Base-by-base conservation (phyloP, 2,329 filamentous ascomycete genomes). In the Alternaria rosae region DNA sequence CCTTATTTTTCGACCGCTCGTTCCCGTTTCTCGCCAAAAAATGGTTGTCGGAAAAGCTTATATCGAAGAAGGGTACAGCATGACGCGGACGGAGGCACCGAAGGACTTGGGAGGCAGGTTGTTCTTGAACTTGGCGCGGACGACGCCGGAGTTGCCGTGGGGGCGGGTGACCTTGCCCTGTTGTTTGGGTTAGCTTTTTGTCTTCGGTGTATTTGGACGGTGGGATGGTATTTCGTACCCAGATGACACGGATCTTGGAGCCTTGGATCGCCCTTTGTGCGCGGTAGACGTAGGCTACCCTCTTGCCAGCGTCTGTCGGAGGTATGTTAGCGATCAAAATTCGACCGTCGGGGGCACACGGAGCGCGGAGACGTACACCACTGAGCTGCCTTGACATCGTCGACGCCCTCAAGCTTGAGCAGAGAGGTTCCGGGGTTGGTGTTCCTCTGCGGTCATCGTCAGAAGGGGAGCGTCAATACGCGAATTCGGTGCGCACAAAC, bases 351-450 rank as follows among this genome's bases (percentile, higher is more conserved):
- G 20, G 35, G 21, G 28, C 30, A 51, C 23, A n/a, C 35, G 21
- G 28, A 32, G 47, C 47, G 30, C 35, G 35, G 35, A 38, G 47
- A 54, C 52, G 20, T 54, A 54, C 52, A 99, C 92, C 97, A 75
- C 65, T 90, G 92, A 84, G 95, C 94, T 82, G 91, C 92, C 79
- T 92, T 87, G 80, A 91, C 89, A 87, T 92, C 89, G 79, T 97
- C 93, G 79, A 98, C 95, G 84, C 94, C 94, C 89, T 99, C 94
- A 80, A 99, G 97, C 90, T 97, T 95, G 86, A 99, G 91, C 85
- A 98, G 88, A 82, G 92, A 88, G 69, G 92, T 96, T 85, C 91
- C 90, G 78, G 94, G 91, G 88, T 92, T 93, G 82, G 90, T 93
- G 85, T 88, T 91, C 86, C 92, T 92, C 88, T 96, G 94, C 83